A percentile compares a stretch with the other conserved stretches of the same genome.
Evolutionary conservation across 192 early-diverging fungal genomes (phyloP).

Genomic region (Coemansia sp.): DNA sequence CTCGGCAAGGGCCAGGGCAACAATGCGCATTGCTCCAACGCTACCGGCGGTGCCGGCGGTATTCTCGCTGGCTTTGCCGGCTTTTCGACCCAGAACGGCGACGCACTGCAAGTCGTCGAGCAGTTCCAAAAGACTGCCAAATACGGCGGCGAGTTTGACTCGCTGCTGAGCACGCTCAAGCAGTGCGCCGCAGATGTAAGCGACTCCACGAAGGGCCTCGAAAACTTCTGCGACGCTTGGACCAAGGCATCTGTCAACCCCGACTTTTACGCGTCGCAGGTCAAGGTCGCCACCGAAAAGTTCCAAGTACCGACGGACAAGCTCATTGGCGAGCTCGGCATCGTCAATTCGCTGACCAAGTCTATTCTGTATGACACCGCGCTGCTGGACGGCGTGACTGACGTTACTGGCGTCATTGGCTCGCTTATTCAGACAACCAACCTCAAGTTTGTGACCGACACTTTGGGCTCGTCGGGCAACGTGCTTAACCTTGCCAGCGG

Average conservation of each 20-base stretch:
- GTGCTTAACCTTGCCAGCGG: slow-evolving; percentile 1
- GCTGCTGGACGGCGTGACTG: slow-evolving; percentile 25
- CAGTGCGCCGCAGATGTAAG: slow-evolving; percentile 1
- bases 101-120: slow-evolving; percentile 39
- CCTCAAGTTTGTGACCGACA: slow-evolving; percentile 12
- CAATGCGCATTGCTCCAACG: not conserved
- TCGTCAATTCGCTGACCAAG: slow-evolving; percentile 20
- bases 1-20: not conserved
- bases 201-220: slow-evolving; percentile 29
- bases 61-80: slow-evolving; percentile 11
- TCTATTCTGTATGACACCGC: slow-evolving; percentile 48
- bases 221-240: slow-evolving; percentile 52
- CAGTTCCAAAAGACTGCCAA: slow-evolving; percentile 16
- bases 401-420: slow-evolving; percentile 19
- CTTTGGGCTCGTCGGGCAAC: slow-evolving; percentile 2
- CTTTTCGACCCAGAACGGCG: slow-evolving; percentile 35
- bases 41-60: slow-evolving; percentile 5
- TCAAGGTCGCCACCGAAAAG: slow-evolving; percentile 14
- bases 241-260: slow-evolving; percentile 21
- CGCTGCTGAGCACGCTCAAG: slow-evolving; percentile 11
- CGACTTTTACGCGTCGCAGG: slow-evolving; percentile 38
- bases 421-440: slow-evolving; percentile 20
- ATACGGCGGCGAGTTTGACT: slow-evolving; percentile 29
- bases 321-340: slow-evolving; percentile 16
- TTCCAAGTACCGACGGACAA: slow-evolving; percentile 30